Percentiles rank a stretch among this genome's conserved stretches.
Conservation (phyloP, 2,329 filamentous ascomycete genomes). For the Curvularia eragrostidis region DNA sequence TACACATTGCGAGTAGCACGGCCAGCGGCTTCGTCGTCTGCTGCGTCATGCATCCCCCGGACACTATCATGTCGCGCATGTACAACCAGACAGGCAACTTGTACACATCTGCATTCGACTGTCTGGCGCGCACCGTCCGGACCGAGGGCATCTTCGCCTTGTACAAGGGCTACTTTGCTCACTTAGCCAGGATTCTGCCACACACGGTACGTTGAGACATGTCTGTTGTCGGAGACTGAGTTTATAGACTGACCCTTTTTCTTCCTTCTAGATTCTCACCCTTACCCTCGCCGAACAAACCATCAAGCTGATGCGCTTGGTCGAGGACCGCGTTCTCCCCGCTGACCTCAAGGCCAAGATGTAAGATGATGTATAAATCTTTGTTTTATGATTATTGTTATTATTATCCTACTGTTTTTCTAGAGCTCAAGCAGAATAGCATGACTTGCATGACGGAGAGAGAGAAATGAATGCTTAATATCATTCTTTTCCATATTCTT, state of each 20-base stretch:
- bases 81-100: constrained; percentile 99
- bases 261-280: constrained; percentile 74
- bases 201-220: constrained; percentile 79
- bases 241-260: no score
- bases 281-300: constrained; percentile 95
- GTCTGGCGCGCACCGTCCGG: constrained; percentile 84
- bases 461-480: not conserved
- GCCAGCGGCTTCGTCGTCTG: constrained; percentile 95
- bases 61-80: constrained; percentile 98
- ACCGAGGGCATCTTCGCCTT: constrained; percentile 92
- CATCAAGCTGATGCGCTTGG: constrained; percentile 83
- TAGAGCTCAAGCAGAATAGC: no score
- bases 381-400: no score
- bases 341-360: constrained; percentile 56
- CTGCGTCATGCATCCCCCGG: constrained; percentile 97
- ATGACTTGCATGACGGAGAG: not conserved
- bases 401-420: no score
- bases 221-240: no score
- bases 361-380: constrained; percentile 35
- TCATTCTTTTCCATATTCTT: not conserved
- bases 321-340: constrained; percentile 69
- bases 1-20: constrained; percentile 89
- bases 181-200: constrained; percentile 90
- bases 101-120: constrained; percentile 94
- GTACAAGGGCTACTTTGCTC: constrained; percentile 97